Base-by-base conservation (phyloP, 78 protist species). In the Bodo saltans region DNA sequence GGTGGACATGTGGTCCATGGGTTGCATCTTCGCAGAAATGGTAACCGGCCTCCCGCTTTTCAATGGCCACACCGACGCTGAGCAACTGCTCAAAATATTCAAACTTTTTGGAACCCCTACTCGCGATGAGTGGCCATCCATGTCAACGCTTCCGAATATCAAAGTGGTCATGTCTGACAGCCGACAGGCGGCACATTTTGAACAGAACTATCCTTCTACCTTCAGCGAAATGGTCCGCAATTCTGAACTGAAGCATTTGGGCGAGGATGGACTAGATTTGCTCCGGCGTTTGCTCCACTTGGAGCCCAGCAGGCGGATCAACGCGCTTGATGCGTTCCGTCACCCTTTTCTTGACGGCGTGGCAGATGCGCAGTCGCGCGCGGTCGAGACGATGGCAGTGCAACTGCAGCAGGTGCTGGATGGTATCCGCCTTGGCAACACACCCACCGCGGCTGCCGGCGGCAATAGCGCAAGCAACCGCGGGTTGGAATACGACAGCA, bases 21-120 rank as follows among this genome's bases (percentile, higher is more conserved):
- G 99, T 41, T 97, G 99, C 92, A 97, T 97, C 86, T 96, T 98
- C 53, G 99, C 97, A 27, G 99, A 98, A 88, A 74, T 98, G 94
- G 74, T 92, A 17, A 72, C 84, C 35, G 89, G 93, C 0, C 75
- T 78, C 11, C 95, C 98, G 4, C 81, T 98, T 39, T 83, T 97
- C 79, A 93, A 95, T 23, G 99, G 99, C 27, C 79, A 79, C 41
- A 84, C 93, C 32, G 98, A 97, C 37, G 75, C 88, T 0, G 99
- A 97, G 79, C 97, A 97, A 86, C 89, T 98, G 83, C 72, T 72
- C 87, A 40, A 88, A 34, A 97, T 98, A 80, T 97, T 97, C 89
- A 2, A 38, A 27, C 8, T 93, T 28, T 72, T 95, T 4, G 99
- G 99, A 73, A 94, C 96, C 0, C 99, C 98, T 0, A 93, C 34